These are phyloP conservation scores for Saturnispora silvae DNA, from an alignment of 805 yeast species.

Conservation along the genomic window DNA sequence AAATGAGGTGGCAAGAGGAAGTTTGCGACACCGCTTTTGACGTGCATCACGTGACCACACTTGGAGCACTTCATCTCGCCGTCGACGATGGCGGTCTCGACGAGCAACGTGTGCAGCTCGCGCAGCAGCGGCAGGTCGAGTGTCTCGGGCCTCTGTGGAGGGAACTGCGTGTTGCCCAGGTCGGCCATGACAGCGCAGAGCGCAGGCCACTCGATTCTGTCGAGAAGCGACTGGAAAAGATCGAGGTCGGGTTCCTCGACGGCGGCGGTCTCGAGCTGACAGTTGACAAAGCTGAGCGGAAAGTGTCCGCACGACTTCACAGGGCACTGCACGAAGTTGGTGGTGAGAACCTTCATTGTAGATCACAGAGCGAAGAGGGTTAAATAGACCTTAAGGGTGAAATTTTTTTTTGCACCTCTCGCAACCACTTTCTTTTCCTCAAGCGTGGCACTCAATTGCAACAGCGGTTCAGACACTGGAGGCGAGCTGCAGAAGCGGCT, in stretches of 20 bases:
- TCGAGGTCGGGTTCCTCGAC: conserved; percentile 58
- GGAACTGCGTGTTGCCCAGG: conserved; percentile 53
- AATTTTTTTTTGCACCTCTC: neutral
- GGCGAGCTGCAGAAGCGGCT: no score
- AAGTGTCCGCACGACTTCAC: conserved; percentile 74
- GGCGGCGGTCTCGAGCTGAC: conserved; percentile 42
- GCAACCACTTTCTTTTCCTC: neutral
- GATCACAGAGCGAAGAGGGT: neutral
- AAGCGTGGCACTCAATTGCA: no score
- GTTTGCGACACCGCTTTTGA: conserved; percentile 91
- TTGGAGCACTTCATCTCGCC: conserved; percentile 84
- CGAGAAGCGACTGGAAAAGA: conserved; percentile 65
- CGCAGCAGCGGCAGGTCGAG: conserved; percentile 43
- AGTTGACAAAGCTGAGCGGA: conserved; percentile 62
- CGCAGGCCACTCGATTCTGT: conserved; percentile 84
- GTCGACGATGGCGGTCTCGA: conserved; percentile 79
- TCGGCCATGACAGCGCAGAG: conserved; percentile 67
- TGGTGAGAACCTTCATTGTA: conserved; percentile 83
- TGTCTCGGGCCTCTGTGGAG: conserved; percentile 50
- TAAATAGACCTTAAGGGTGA: neutral
- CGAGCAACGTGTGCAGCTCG: conserved; percentile 66
- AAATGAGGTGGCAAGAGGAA: conserved; percentile 90
- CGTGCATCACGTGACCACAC: conserved; percentile 80
- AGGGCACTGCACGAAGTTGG: conserved; percentile 93
- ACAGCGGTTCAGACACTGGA: no score